Base-by-base conservation (phyloP, 2,329 filamentous ascomycete genomes). In the Corinectria fuckeliana region DNA sequence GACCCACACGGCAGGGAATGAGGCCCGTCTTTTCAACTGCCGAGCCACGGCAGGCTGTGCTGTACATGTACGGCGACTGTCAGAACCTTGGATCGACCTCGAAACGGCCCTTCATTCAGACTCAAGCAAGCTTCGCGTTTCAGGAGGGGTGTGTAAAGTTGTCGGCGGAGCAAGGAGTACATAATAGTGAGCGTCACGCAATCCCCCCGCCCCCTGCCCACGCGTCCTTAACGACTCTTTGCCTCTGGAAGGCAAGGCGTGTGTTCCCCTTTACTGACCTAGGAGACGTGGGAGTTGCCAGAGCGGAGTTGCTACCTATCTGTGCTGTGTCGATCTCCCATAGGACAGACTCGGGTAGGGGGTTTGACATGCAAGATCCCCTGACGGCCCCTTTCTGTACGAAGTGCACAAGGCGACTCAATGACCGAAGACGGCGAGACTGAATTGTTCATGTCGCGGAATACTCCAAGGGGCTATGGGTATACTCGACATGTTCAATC, bases 71-170 rank as follows among this genome's bases (percentile, higher is more conserved):
- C 45, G 48, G 58, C 60, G 63, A 66, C 58, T 62, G 60, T 67
- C 56, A 69, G 65, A 60, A 67, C 63, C 58, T 67, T 69, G 67
- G 61, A 61, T 66, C 41, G 47, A 56, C 60, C 21, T 23, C 34
- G 26, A 16, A 50, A 16, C 36, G 23, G 36, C 38, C n/a, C 39
- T 61, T 62, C 59, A 59, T 62, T 60, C 26, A 56, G 42, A 45
- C 60, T 63, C 56, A 56, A 66, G 54, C 20, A 53, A 41, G 36
- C 45, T 55, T 47, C 25, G 57, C 47, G 65, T 63, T 69, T 68
- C 67, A 69, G 60, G 30, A 56, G 55, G 45, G 50, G 53, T n/a
- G 52, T 41, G 51, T n/a, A 16, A 49, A 32, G 41, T 39, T 36
- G 32, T 58, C 26, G 30, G 55, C 42, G 39, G 48, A 32, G 42